phyloP scores from a whole-genome alignment of 768 basidiomycete genomes.

The Trametes meyenii region DNA sequence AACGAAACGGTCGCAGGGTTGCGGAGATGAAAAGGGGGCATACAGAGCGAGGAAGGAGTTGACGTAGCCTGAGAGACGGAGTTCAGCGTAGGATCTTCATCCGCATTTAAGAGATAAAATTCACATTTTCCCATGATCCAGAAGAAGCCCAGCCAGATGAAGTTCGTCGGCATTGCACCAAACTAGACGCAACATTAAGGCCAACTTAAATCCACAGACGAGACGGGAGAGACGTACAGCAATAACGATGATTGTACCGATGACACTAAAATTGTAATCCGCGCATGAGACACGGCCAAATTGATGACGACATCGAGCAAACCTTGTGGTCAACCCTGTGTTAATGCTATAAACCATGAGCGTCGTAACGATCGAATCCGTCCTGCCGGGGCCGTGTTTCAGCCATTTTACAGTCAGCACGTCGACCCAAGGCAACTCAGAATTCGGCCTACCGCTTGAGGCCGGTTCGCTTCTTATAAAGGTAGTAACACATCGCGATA shows the following conservation, averaged over 20 bases:
- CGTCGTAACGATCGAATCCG: slow-evolving; percentile 30
- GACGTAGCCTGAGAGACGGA: slow-evolving; percentile 46
- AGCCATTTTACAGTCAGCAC: neutral
- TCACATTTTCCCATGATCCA: slow-evolving; percentile 55
- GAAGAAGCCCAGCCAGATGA: slow-evolving; percentile 52
- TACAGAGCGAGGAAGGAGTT: slow-evolving; percentile 57
- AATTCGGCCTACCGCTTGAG: slow-evolving; percentile 37
- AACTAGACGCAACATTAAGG: slow-evolving; percentile 16
- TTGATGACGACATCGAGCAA: neutral
- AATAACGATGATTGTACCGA: slow-evolving; percentile 22
- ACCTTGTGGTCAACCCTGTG: slow-evolving; percentile 32
- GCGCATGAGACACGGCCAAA: neutral
- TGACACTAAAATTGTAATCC: slow-evolving; percentile 13
- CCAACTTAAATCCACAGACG: neutral
- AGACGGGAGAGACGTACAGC: slow-evolving; percentile 5
- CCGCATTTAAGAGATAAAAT: slow-evolving; percentile 15
- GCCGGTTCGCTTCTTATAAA: slow-evolving; percentile 52
- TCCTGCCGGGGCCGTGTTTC: slow-evolving; percentile 28
- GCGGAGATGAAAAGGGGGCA: slow-evolving; percentile 22
- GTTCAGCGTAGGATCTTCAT: neutral
- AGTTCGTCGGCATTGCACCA: slow-evolving; percentile 45
- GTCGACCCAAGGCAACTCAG: too few relatives aligned
- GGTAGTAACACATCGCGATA: slow-evolving; percentile 48
- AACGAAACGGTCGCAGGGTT: neutral
- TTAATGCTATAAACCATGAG: slow-evolving; percentile 33